Percentiles rank a stretch among this genome's conserved stretches.
phyloP scores from a whole-genome alignment of 768 basidiomycete species.

The Pleurotus platypus region DNA sequence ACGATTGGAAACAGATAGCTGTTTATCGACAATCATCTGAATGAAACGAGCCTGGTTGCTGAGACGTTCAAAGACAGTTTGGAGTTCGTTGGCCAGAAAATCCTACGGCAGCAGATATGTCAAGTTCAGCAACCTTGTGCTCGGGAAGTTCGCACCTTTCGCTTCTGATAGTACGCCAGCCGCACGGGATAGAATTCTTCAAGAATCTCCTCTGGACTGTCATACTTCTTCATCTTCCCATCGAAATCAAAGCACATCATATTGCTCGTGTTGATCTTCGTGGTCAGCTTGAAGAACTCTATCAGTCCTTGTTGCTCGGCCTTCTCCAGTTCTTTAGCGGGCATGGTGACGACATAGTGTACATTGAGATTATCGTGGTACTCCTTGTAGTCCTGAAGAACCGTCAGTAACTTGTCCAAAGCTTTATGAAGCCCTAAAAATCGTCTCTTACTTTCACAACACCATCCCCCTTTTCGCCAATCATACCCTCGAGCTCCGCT shows the following conservation, averaged over 20 bases:
- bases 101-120: conserved; percentile 48
- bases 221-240: conserved; percentile 93
- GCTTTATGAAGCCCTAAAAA: neutral
- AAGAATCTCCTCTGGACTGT: conserved; percentile 84
- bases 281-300: conserved; percentile 88
- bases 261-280: conserved; percentile 85
- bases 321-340: conserved; percentile 74
- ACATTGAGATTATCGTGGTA: conserved; percentile 92
- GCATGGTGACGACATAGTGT: conserved; percentile 83
- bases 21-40: conserved; percentile 88
- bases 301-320: conserved; percentile 86
- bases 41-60: conserved; percentile 97
- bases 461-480: conserved; percentile 75
- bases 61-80: conserved; percentile 75
- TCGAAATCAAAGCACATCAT: conserved; percentile 99
- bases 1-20: conserved; percentile 80
- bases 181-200: conserved; percentile 91
- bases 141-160: conserved; percentile 65
- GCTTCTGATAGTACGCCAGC: conserved; percentile 89
- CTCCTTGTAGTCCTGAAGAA: conserved; percentile 88
- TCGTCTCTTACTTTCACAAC: conserved; percentile 62
- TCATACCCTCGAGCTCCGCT: conserved; percentile 85
- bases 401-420: neutral
- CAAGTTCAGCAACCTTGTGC: neutral
- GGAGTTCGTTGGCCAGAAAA: conserved; percentile 77